A percentile compares a stretch with the other conserved stretches of the same genome.
phyloP scores from a whole-genome alignment of 2,329 filamentous ascomycete genomes.

The Botrytis squamosa region DNA sequence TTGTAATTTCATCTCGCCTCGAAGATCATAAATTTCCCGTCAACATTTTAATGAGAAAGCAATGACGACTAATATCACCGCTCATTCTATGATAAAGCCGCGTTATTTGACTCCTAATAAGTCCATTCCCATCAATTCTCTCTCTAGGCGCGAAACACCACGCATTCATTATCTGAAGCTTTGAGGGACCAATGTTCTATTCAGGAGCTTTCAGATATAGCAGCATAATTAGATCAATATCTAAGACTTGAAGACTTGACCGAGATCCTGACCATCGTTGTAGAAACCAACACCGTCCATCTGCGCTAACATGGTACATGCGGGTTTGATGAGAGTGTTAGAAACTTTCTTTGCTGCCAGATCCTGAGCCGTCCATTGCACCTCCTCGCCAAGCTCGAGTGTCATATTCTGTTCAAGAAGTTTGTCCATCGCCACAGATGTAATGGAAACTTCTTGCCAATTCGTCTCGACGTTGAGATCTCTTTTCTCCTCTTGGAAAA shows the following conservation, averaged over 20 bases:
- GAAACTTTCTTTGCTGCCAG: constrained; percentile 18
- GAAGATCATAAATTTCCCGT: neutral
- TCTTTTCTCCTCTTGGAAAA: constrained; percentile 14
- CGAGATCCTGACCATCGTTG: constrained; percentile 27
- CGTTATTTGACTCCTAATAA: neutral
- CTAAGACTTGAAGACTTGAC: constrained; percentile 12
- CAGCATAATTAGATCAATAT: neutral
- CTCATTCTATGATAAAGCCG: neutral
- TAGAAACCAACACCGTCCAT: constrained; percentile 34
- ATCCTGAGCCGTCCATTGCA: constrained; percentile 24
- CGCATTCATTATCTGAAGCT: neutral
- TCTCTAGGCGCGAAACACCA: neutral
- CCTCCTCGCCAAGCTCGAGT: constrained; percentile 31
- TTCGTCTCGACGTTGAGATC: neutral
- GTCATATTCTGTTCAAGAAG: constrained; percentile 26
- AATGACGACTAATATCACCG: neutral
- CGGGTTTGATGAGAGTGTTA: constrained; percentile 23
- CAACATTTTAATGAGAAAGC: neutral
- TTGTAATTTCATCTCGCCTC: neutral
- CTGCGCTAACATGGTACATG: constrained; percentile 28
- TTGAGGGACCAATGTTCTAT: neutral
- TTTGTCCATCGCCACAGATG: constrained; percentile 22
- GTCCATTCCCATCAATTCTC: neutral
- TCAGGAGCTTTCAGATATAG: neutral
- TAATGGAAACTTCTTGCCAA: constrained; percentile 33